Conservation (phyloP, 352 stramenopile genomes). For the Globisporangium paddicum region DNA sequence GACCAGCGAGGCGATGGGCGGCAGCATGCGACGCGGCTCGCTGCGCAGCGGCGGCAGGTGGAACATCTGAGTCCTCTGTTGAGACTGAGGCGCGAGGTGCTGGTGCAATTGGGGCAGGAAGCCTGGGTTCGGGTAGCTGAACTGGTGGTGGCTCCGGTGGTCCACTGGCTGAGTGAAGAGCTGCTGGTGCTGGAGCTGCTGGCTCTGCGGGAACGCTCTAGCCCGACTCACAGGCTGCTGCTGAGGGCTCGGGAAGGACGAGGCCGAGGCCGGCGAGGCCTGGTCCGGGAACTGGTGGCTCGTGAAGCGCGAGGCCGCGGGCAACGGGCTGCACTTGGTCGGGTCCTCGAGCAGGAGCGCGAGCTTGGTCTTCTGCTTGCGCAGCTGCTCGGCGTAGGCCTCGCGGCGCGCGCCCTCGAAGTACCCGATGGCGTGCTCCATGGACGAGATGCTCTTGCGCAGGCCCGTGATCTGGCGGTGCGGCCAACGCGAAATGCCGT, state of each 20-base stretch:
- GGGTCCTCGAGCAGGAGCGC: constrained; percentile 55
- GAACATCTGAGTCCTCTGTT: not conserved
- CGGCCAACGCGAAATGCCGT: constrained; percentile 77
- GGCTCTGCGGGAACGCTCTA: constrained; percentile 3
- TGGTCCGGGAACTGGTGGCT: constrained; percentile 14
- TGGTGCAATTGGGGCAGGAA: not conserved
- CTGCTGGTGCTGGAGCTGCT: not conserved
- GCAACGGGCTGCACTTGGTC: constrained; percentile 39
- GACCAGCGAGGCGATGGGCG: constrained; percentile 53
- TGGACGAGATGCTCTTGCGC: constrained; percentile 82
- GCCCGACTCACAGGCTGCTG: constrained; percentile 5
- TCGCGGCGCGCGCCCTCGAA: constrained; percentile 66
- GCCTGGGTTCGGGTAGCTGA: not conserved
- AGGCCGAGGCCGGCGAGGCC: constrained; percentile 1
- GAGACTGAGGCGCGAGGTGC: not conserved
- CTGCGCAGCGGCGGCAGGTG: constrained; percentile 32
- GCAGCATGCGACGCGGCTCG: constrained; percentile 32
- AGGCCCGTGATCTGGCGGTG: constrained; percentile 85
- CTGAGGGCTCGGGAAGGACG: constrained; percentile 8
- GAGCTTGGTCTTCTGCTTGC: constrained; percentile 77
- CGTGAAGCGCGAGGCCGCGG: not conserved
- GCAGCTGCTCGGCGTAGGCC: constrained; percentile 64
- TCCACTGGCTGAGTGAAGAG: constrained; percentile 2
- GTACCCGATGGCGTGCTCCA: constrained; percentile 79
- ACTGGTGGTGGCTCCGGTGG: not conserved